phyloP scores from a whole-genome alignment of 257 asterid species.

The Fraxinus americana region DNA sequence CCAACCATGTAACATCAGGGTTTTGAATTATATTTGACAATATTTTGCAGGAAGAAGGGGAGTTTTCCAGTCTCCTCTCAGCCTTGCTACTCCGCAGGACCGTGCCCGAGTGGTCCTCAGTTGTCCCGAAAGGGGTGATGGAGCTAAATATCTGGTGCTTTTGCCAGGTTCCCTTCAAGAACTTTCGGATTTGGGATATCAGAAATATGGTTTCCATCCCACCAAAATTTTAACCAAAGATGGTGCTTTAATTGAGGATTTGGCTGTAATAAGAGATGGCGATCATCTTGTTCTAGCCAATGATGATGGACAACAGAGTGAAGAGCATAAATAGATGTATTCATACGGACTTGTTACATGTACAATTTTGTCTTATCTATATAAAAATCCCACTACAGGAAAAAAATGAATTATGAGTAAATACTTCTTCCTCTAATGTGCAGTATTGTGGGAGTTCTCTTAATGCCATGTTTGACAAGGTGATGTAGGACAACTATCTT shows the following conservation, averaged over 20 bases:
- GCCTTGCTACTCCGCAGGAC: conserved; percentile 2
- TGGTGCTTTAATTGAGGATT: conserved; percentile 63
- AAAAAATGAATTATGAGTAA: background rate
- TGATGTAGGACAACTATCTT: no score
- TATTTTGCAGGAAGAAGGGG: conserved; percentile 38
- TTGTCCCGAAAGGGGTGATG: conserved; percentile 46
- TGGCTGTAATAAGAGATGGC: conserved; percentile 61
- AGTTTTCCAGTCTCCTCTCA: conserved; percentile 27
- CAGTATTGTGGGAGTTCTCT: background rate
- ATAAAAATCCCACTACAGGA: background rate
- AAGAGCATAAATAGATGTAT: background rate
- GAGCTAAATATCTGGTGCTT: conserved; percentile 40
- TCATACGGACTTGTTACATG: background rate
- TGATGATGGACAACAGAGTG: conserved; percentile 10
- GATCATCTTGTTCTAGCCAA: conserved; percentile 64
- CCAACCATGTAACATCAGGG: background rate
- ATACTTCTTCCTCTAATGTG: background rate
- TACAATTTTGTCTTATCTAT: background rate
- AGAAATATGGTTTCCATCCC: conserved; percentile 51
- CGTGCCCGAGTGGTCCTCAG: conserved; percentile 52
- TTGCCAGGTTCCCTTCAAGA: conserved; percentile 62
- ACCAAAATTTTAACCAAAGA: conserved; percentile 49
- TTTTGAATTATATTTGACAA: background rate
- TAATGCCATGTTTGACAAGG: no score
- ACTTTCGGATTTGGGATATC: conserved; percentile 56